Conservation (phyloP, 805 yeast genomes). For the Metschnikowia cerradonensis region DNA sequence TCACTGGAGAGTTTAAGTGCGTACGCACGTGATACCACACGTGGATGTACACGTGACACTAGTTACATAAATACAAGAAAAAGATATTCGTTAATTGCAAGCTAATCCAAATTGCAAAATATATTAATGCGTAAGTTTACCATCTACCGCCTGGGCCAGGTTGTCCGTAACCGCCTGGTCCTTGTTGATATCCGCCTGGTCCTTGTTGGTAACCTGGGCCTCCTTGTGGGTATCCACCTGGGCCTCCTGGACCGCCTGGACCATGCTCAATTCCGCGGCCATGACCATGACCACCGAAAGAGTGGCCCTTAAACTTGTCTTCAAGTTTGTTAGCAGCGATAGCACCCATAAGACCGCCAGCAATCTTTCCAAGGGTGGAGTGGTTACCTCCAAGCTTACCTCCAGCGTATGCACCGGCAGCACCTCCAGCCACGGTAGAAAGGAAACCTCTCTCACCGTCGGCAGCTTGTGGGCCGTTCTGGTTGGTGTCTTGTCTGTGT, state of each 20-base stretch:
- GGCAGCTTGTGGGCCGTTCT: slow-evolving; percentile 14
- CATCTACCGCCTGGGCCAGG: slow-evolving; percentile 7
- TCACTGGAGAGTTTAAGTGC: neutral
- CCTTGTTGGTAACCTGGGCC: slow-evolving; percentile 10
- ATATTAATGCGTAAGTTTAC: neutral
- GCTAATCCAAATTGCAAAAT: neutral
- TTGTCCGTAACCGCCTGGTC: slow-evolving; percentile 8
- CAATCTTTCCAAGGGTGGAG: slow-evolving; percentile 42
- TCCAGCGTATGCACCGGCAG: slow-evolving; percentile 38
- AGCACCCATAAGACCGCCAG: slow-evolving; percentile 57
- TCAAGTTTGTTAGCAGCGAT: slow-evolving; percentile 49
- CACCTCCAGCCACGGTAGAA: slow-evolving; percentile 27
- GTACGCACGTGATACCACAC: neutral
- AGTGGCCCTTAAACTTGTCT: slow-evolving; percentile 26
- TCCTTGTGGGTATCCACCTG: slow-evolving; percentile 10
- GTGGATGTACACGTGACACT: too few species aligned
- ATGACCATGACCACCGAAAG: slow-evolving; percentile 5
- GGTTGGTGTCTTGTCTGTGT: slow-evolving; percentile 8
- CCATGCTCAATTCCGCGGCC: slow-evolving; percentile 7
- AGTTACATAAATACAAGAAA: too few species aligned
- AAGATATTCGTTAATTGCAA: too few species aligned
- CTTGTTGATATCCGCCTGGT: slow-evolving; percentile 9
- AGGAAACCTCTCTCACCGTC: slow-evolving; percentile 28
- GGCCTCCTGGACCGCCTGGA: slow-evolving; percentile 8
- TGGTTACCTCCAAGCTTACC: slow-evolving; percentile 28